A percentile compares a stretch with the other conserved stretches of the same genome.
Conservation (phyloP, 257 asterid genomes). For the Craterostigma plantagineum region DNA sequence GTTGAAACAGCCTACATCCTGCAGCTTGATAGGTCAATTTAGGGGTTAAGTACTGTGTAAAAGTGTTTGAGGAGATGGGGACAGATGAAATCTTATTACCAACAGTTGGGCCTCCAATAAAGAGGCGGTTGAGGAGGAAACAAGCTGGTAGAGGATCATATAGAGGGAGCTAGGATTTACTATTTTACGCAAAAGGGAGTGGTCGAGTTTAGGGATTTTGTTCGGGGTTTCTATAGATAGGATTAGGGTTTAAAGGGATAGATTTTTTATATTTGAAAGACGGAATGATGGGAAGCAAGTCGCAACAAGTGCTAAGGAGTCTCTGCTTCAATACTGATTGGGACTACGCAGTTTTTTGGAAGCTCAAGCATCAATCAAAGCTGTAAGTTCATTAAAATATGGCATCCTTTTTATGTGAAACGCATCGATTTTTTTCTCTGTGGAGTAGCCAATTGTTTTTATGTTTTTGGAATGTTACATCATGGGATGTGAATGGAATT, state of each 20-base stretch:
- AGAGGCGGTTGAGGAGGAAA: constrained; percentile 90
- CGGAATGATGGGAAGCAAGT: constrained; percentile 50
- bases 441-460: constrained; percentile 7
- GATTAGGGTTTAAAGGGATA: constrained; percentile 28
- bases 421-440: not conserved
- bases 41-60: constrained; percentile 17
- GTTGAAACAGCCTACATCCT: constrained; percentile 10
- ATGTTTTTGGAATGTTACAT: constrained; percentile 10
- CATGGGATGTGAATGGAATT: constrained; percentile 5
- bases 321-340: constrained; percentile 67
- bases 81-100: constrained; percentile 68
- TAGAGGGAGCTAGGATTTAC: constrained; percentile 76
- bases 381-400: constrained; percentile 38
- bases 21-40: constrained; percentile 13
- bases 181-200: constrained; percentile 8
- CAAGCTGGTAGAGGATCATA: constrained; percentile 99
- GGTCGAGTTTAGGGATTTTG: constrained; percentile 23
- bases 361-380: constrained; percentile 58
- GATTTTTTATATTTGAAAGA: constrained; percentile 22
- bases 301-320: constrained; percentile 53
- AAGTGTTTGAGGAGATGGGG: constrained; percentile 38
- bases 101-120: constrained; percentile 91
- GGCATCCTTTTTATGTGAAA: not conserved
- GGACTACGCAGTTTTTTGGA: constrained; percentile 92
- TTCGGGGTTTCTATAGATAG: constrained; percentile 24